Evolutionary conservation across 2,329 filamentous ascomycete genomes (phyloP).

Genomic region (Ilyonectria sp.): DNA sequence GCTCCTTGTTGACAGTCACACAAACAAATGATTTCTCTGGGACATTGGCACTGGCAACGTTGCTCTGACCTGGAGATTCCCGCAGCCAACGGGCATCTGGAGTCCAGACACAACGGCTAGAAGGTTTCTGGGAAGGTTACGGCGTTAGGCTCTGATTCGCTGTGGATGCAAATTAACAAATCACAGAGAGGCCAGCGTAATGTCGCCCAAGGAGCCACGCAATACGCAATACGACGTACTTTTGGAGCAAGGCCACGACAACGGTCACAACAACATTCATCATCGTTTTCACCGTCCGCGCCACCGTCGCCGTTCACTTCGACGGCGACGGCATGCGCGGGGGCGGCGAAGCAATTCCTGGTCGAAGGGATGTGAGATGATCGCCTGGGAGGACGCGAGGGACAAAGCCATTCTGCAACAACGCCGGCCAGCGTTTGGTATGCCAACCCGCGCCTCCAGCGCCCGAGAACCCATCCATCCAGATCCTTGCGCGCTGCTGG

Average conservation of each 20-base stretch:
- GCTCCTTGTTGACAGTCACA: neutral
- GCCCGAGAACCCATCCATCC: constrained; percentile 3
- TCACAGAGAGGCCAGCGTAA: constrained; percentile 14
- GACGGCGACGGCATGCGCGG: constrained; percentile 20
- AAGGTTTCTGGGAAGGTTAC: neutral
- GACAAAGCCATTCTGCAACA: constrained; percentile 34
- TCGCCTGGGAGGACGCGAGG: constrained; percentile 30
- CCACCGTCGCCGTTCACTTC: constrained; percentile 5
- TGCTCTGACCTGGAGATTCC: constrained; percentile 1
- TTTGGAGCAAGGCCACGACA: constrained; percentile 5
- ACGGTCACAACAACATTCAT: constrained; percentile 22
- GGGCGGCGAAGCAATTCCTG: constrained; percentile 24
- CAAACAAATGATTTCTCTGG: neutral
- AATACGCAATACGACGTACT: constrained; percentile 27
- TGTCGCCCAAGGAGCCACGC: constrained; percentile 27
- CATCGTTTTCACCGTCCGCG: constrained; percentile 14
- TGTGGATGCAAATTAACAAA: constrained; percentile 33
- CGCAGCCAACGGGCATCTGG: neutral
- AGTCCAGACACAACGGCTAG: neutral
- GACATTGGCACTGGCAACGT: neutral
- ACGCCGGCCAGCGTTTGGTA: constrained; percentile 39
- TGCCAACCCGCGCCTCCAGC: constrained; percentile 42
- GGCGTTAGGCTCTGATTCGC: constrained; percentile 33
- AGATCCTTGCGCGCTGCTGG: constrained; percentile 25
- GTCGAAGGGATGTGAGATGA: neutral